phyloP scores from a whole-genome alignment of 257 asterid species.

The Craterostigma plantagineum region DNA sequence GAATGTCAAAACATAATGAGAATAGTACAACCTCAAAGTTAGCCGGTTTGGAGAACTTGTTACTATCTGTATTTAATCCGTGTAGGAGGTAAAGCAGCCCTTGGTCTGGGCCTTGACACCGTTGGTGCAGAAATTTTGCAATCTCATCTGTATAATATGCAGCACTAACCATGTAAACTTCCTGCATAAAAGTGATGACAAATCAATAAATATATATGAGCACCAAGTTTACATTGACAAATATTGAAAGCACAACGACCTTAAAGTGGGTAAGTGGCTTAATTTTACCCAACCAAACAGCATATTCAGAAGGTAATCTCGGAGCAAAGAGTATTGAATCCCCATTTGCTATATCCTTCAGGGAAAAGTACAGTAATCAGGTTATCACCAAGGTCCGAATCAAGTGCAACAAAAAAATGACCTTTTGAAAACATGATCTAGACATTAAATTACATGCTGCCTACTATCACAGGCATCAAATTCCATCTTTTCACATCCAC shows the following conservation, averaged over 20 bases:
- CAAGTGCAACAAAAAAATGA: too few relatives aligned
- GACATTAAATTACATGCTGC: too few relatives aligned
- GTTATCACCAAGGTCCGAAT: background rate
- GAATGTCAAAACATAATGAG: background rate
- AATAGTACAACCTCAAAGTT: conserved; percentile 47
- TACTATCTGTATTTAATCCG: conserved; percentile 85
- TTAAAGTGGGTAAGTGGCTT: conserved; percentile 61
- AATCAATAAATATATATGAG: conserved; percentile 5
- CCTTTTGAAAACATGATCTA: too few relatives aligned
- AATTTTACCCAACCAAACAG: conserved; percentile 92
- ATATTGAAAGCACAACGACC: conserved; percentile 22
- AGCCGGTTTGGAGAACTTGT: conserved; percentile 74
- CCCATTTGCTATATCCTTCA: conserved; percentile 74
- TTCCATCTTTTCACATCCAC: too few relatives aligned
- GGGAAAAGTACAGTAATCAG: conserved; percentile 1
- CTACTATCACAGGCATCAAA: too few relatives aligned
- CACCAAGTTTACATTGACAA: too few relatives aligned
- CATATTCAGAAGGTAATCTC: conserved; percentile 70
- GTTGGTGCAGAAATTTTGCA: conserved; percentile 35
- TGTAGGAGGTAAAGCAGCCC: conserved; percentile 74
- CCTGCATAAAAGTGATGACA: conserved; percentile 37
- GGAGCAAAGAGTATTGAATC: conserved; percentile 76
- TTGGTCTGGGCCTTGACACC: conserved; percentile 43
- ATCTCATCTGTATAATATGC: conserved; percentile 65
- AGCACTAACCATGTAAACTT: conserved; percentile 42